Evolutionary conservation across 352 stramenopile species (phyloP), one percentile per base, ranked within the genome.

Genomic region (Halophytophthora batemanensis): DNA sequence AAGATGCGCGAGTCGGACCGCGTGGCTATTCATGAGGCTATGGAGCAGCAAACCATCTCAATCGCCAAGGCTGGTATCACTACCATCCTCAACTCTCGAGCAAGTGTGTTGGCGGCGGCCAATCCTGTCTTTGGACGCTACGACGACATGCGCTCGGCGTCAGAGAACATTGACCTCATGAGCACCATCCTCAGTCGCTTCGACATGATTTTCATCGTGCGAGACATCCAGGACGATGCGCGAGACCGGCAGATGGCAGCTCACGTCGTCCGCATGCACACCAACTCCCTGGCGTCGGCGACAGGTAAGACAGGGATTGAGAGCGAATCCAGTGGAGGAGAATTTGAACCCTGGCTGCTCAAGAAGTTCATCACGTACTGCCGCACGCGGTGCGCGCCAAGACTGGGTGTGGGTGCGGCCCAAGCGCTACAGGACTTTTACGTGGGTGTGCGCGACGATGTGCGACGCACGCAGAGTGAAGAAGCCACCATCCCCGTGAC

Each of bases 31-130:
- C 98, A 99, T 80, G 95, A 98, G 62, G 97, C 98, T 6, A 99
- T 99, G 97, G 98, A 99, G 75, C 97, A 99, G 68, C 97, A 99
- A 74, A 99, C 97, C 13, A 97, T 99, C 31, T 88, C 76, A 3
- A 98, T 99, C 52, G 98, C 97, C 21, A 99, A 99, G 67, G 98
- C 97, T 5, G 97, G 97, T 14, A 99, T 99, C 61, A 96, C 98
- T 15, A 97, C 97, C 5, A 99, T 96, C 18, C 73, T 99, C 14
- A 99, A 99, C 74, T 96, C 97, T n/a, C 82, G 97, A 4, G 97
- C 96, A 28, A 98, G 96, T n/a, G 98, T 99, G 46, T 73, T 99
- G n/a, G 97, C 97, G 11, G 97, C 97, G 0, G 97, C 97, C 2
- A 99, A 99, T 75, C 97, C 97, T 5, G 91, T 98, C 40, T 95